Evolutionary conservation across 352 stramenopile species (phyloP).

Genomic region (Phytopythium boreale): DNA sequence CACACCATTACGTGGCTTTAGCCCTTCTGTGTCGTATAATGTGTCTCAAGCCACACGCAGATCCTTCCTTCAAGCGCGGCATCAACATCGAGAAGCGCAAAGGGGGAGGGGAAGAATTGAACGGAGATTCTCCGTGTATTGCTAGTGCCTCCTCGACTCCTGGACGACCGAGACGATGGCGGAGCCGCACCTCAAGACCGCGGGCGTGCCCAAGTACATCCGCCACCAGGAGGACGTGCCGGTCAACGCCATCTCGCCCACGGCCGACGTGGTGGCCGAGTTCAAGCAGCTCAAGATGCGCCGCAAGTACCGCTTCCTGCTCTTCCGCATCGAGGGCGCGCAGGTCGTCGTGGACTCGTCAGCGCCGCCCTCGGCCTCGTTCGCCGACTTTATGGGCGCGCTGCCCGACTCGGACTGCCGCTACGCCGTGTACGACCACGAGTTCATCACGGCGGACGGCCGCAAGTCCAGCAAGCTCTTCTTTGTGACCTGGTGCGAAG

Average conservation of each 20-base stretch:
- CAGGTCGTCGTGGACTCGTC: conserved; percentile 62
- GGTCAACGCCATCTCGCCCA: conserved; percentile 67
- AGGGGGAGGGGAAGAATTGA: not conserved
- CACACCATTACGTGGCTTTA: not conserved
- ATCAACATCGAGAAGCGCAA: not conserved
- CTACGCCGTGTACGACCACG: conserved; percentile 88
- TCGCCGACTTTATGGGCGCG: conserved; percentile 48
- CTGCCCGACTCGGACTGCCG: conserved; percentile 82
- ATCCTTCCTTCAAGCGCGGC: not conserved
- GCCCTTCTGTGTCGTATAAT: not conserved
- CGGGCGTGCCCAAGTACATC: conserved; percentile 70
- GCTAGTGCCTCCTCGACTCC: not conserved
- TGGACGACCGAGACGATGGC: conserved; percentile 30
- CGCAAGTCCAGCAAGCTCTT: conserved; percentile 88
- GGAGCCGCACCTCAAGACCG: conserved; percentile 86
- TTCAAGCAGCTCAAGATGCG: conserved; percentile 90
- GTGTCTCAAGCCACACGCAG: not conserved
- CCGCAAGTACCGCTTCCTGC: conserved; percentile 79
- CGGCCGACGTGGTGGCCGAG: conserved; percentile 48
- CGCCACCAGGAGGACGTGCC: conserved; percentile 73
- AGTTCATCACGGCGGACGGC: conserved; percentile 69
- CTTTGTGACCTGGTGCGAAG: conserved; percentile 87
- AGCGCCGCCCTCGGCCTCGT: conserved; percentile 44
- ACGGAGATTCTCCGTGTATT: not conserved
- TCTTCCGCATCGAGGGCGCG: conserved; percentile 80